These are phyloP conservation scores for Cordyceps pruinosa DNA, from an alignment of 2,329 filamentous ascomycete species.

Conservation along the genomic window DNA sequence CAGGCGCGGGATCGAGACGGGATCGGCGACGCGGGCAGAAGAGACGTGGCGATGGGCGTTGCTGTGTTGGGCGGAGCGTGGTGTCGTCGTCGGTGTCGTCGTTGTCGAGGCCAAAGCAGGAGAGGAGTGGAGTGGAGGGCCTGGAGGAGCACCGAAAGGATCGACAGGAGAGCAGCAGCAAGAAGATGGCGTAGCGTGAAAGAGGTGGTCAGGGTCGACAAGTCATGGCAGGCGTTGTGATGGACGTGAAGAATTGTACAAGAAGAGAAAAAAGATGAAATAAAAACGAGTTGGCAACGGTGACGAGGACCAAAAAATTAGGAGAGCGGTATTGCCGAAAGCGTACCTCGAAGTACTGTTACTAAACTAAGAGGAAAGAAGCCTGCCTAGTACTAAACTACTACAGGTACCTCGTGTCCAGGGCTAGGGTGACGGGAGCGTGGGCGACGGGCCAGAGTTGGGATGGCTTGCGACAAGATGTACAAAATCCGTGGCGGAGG, in stretches of 20 bases:
- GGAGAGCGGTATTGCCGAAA: neutral
- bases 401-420: neutral
- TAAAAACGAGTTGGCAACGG: neutral
- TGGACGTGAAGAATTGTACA: constrained; percentile 3
- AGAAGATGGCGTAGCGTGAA: neutral
- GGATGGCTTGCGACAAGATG: neutral
- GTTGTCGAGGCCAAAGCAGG: neutral
- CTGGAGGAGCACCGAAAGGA: constrained; percentile 1
- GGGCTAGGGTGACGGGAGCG: neutral
- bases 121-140: neutral
- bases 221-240: constrained; percentile 8
- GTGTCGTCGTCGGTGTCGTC: neutral
- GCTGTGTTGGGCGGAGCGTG: neutral
- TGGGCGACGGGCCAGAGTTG: neutral
- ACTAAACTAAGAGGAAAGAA: no score
- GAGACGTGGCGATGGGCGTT: neutral
- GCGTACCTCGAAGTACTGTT: no score
- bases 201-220: neutral
- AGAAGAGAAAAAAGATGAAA: neutral
- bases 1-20: neutral
- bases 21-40: neutral
- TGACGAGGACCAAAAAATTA: neutral
- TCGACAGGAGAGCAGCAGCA: constrained; percentile 5
- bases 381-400: no score
- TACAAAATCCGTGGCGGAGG: no score